Evolutionary conservation across 2,329 filamentous ascomycete species (phyloP).

Genomic region (Sarocladium brachiariae): DNA sequence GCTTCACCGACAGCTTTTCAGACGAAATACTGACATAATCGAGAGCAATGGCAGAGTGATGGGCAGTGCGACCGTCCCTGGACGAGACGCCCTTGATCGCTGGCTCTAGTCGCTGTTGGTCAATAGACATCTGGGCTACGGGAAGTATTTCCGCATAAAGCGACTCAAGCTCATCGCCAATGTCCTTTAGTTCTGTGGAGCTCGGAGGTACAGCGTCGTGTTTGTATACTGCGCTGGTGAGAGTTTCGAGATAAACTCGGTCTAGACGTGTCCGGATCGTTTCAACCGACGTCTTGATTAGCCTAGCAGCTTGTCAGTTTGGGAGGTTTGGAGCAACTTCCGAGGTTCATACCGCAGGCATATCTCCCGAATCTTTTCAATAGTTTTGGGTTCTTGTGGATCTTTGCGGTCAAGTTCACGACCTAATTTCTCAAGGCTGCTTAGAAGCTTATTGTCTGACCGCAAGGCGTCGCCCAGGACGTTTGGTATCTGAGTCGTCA

Average conservation of each 20-base stretch:
- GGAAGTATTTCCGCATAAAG: conserved; percentile 63
- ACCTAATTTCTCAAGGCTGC: conserved; percentile 59
- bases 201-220: conserved; percentile 15
- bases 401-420: conserved; percentile 50
- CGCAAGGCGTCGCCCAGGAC: conserved; percentile 43
- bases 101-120: conserved; percentile 60
- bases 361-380: conserved; percentile 52
- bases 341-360: conserved; percentile 49
- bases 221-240: conserved; percentile 23
- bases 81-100: conserved; percentile 41
- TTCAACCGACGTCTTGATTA: conserved; percentile 53
- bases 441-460: conserved; percentile 59
- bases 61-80: conserved; percentile 36
- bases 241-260: conserved; percentile 45
- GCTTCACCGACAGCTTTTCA: too few relatives aligned
- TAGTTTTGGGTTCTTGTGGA: conserved; percentile 42
- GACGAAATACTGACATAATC: conserved; percentile 39
- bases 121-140: conserved; percentile 63
- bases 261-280: conserved; percentile 47
- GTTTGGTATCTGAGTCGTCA: conserved; percentile 38
- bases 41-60: conserved; percentile 38
- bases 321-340: not conserved
- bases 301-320: conserved; percentile 21
- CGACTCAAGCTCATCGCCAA: conserved; percentile 61
- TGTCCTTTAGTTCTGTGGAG: conserved; percentile 36